phyloP scores from a whole-genome alignment of 441 rosid genomes.

The Adansonia madagascariensis region DNA sequence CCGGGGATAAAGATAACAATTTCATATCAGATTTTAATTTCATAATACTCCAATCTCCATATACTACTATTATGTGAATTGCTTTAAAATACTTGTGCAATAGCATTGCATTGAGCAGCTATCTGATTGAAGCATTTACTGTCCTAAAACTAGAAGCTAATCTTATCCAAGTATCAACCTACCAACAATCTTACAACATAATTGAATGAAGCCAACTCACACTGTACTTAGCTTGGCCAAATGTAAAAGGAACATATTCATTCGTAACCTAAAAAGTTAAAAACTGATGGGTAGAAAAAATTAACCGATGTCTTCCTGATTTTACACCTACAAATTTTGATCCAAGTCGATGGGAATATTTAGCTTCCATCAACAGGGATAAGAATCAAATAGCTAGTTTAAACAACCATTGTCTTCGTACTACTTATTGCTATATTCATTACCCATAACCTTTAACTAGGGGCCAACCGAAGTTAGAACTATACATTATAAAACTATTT shows the following conservation, averaged over 20 bases:
- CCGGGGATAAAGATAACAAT: neutral
- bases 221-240: neutral
- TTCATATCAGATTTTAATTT: neutral
- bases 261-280: neutral
- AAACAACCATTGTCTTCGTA: slow-evolving; percentile 6
- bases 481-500: neutral
- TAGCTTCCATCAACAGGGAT: neutral
- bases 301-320: slow-evolving; percentile 5
- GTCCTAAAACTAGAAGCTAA: neutral
- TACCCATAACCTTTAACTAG: neutral
- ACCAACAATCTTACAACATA: neutral
- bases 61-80: neutral
- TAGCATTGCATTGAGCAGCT: neutral
- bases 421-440: neutral
- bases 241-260: neutral
- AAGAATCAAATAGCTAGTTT: neutral
- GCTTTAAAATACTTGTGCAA: neutral
- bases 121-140: neutral
- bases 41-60: neutral
- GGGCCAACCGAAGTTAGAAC: slow-evolving; percentile 8
- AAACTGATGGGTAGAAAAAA: neutral
- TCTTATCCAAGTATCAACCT: neutral
- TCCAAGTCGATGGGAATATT: neutral
- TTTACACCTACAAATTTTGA: neutral
- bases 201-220: too few relatives aligned